phyloP scores from a whole-genome alignment of 371 early-diverging fungal species.

The Massospora cicadina region DNA sequence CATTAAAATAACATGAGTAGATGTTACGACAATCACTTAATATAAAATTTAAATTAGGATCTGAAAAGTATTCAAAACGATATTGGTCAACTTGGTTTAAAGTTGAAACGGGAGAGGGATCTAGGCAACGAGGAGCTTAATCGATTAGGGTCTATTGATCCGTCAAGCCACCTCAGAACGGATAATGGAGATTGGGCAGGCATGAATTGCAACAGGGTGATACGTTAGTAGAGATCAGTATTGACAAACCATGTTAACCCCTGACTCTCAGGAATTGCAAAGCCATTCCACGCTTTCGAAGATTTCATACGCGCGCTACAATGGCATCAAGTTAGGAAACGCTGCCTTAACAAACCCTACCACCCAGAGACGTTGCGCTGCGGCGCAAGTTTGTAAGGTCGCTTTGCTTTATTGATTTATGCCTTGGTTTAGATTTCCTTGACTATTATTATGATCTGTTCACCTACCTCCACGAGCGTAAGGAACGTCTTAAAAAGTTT shows the following conservation, averaged over 20 bases:
- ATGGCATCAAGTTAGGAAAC: not conserved
- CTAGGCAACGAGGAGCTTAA: no score
- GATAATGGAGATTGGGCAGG: no score
- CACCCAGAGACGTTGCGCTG: conserved; percentile 7
- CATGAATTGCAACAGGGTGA: no score
- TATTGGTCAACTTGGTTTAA: no score
- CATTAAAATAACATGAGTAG: no score
- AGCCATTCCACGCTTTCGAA: not conserved
- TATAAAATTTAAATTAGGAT: no score
- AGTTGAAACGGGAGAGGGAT: no score
- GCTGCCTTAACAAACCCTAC: conserved; percentile 1
- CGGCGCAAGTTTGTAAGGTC: conserved; percentile 10
- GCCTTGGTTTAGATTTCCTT: conserved; percentile 30
- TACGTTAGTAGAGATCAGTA: no score
- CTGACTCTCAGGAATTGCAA: not conserved
- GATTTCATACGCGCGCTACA: not conserved
- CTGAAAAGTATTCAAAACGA: no score
- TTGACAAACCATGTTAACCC: not conserved
- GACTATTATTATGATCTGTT: conserved; percentile 60
- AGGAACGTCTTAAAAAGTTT: conserved; percentile 31
- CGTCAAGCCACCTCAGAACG: no score
- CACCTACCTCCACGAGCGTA: conserved; percentile 42
- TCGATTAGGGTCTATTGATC: no score
- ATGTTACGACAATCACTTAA: no score
- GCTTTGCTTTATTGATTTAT: not conserved